Conservation (phyloP, 2,329 filamentous ascomycete genomes). For the Aspergillus sclerotialis region DNA sequence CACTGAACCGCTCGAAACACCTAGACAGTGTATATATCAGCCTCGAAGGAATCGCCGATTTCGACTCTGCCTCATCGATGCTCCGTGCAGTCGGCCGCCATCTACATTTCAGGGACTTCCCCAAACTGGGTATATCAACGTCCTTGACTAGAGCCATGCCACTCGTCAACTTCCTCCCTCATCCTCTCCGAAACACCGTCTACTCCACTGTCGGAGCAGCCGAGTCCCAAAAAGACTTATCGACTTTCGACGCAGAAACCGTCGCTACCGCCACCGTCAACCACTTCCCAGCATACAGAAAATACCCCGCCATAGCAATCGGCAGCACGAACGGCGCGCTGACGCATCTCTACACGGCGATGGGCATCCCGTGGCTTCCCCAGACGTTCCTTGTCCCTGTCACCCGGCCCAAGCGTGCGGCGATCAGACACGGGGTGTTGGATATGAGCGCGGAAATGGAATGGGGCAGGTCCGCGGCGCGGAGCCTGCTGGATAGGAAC, state of each 20-base stretch:
- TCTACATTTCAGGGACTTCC: neutral
- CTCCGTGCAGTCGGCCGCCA: neutral
- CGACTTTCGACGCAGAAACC: neutral
- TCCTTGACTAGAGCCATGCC: neutral
- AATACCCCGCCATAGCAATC: neutral
- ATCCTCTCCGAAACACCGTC: neutral
- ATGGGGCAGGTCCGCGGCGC: neutral
- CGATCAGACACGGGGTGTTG: neutral
- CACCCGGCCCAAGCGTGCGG: neutral
- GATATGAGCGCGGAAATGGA: neutral
- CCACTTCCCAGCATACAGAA: neutral
- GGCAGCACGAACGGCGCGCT: neutral
- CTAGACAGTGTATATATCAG: neutral
- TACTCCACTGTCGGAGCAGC: neutral
- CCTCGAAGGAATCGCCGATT: neutral
- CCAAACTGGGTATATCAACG: neutral
- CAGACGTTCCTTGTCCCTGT: neutral
- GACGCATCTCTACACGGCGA: neutral
- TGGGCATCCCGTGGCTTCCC: neutral
- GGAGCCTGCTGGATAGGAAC: neutral
- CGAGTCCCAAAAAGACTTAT: neutral
- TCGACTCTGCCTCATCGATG: neutral
- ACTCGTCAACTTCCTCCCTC: neutral
- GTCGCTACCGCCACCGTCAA: neutral
- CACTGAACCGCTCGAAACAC: neutral